phyloP scores from a whole-genome alignment of 2,329 filamentous ascomycete species.

The Xylaria multiplex region DNA sequence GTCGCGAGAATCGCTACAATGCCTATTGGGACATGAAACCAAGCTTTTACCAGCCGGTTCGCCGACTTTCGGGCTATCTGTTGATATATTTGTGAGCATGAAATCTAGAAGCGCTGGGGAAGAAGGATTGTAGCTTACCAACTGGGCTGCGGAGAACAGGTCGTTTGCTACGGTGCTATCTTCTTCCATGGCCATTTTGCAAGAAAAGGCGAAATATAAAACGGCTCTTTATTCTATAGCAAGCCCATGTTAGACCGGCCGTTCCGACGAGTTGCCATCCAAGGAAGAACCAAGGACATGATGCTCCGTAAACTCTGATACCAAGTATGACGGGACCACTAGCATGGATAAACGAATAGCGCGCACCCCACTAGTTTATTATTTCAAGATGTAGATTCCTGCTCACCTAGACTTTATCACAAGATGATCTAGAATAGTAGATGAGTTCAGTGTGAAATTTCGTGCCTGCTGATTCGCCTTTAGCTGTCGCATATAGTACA shows the following conservation, averaged over 20 bases:
- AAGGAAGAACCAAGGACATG: background rate
- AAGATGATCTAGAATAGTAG: background rate
- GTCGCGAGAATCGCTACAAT: slow-evolving; percentile 54
- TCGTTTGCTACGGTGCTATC: slow-evolving; percentile 7
- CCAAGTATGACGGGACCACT: background rate
- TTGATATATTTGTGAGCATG: background rate
- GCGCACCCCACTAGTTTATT: background rate
- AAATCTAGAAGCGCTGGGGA: background rate
- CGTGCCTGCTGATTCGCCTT: background rate
- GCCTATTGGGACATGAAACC: slow-evolving; percentile 62
- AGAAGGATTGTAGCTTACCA: slow-evolving; percentile 4
- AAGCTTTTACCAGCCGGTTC: slow-evolving; percentile 50
- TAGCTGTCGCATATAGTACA: background rate
- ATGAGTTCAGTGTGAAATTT: background rate
- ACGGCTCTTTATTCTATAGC: background rate
- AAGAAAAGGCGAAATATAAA: background rate
- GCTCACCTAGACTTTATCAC: background rate
- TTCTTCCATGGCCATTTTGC: background rate
- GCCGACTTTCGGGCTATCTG: slow-evolving; percentile 40
- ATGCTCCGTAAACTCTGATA: background rate
- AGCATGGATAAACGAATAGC: too few species aligned
- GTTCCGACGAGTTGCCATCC: background rate
- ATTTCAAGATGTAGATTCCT: background rate
- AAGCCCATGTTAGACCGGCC: background rate
- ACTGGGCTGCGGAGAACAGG: slow-evolving; percentile 16